These are phyloP conservation scores for Gremmenia infestans DNA, from an alignment of 2,329 filamentous ascomycete genomes.

Conservation along the genomic window DNA sequence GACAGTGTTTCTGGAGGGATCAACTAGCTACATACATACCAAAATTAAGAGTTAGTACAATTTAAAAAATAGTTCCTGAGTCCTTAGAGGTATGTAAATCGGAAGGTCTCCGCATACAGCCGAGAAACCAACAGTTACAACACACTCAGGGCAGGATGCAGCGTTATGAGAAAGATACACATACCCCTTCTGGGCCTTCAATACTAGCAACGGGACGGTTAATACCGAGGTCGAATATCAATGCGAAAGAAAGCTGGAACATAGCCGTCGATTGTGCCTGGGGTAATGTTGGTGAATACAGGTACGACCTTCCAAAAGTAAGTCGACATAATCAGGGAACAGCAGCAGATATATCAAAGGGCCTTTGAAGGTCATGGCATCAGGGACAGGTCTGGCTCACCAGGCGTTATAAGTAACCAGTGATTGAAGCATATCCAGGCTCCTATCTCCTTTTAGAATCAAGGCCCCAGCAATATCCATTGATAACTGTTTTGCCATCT, in stretches of 20 bases:
- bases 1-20: background rate
- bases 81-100: too few species aligned
- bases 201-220: slow-evolving; percentile 13
- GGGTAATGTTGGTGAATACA: slow-evolving; percentile 13
- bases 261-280: slow-evolving; percentile 12
- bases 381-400: slow-evolving; percentile 6
- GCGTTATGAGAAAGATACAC: too few species aligned
- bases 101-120: too few species aligned
- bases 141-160: too few species aligned
- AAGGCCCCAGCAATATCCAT: slow-evolving; percentile 16
- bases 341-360: background rate
- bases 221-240: slow-evolving; percentile 22
- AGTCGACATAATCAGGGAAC: background rate
- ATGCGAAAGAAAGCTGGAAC: slow-evolving; percentile 15
- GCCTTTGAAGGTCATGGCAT: background rate
- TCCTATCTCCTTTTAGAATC: slow-evolving; percentile 18
- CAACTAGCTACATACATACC: slow-evolving; percentile 1
- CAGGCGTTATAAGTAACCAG: slow-evolving; percentile 22
- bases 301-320: slow-evolving; percentile 11
- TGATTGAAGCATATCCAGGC: slow-evolving; percentile 23
- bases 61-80: too few species aligned
- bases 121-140: too few species aligned
- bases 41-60: too few species aligned
- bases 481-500: slow-evolving; percentile 13
- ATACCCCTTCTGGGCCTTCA: slow-evolving; percentile 6